Base-by-base conservation (phyloP, 73 alveolate genomes). In the Paramecium caudatum region DNA sequence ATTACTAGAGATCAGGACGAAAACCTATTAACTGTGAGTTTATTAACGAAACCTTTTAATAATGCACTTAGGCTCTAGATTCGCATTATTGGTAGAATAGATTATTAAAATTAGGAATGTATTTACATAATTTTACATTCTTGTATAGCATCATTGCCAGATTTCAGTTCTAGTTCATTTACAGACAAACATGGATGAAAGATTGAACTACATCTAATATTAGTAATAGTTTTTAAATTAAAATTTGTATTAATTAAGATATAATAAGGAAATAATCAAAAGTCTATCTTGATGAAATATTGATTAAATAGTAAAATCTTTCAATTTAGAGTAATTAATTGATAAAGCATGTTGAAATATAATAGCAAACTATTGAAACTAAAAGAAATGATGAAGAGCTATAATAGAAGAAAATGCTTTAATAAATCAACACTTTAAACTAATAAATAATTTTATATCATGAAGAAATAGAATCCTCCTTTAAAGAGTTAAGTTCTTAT, bases 1-100 rank as follows among this genome's bases (percentile, higher is more conserved):
- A 55, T 55, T 55, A 55, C 30, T 9, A 55, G 7, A 55, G 80
- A 55, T 55, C 80, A 27, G 80, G 80, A 3, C 23, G 80, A 55
- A 55, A 55, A 21, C 23, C 80, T 0, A 27, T 55, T 23, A 43
- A 55, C 30, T 55, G 80, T 23, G n/a, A 55, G 23, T 55, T 27
- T 8, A 43, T 27, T 9, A 27, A 27, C 46, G 10, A 55, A 27
- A 43, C 23, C 30, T 55, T 55, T 2, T 25, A 55, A 21, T 55
- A 5, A 27, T 55, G 80, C 23, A 55, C 80, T 27, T 27, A 7
- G 30, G 1, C 23, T 27, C 30, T 55, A 21, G 80, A 55, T 55
- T 5, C 80, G 30, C 23, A 55, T 21, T 55, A 55, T 55, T 55
- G 80, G 80, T 55, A 55, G 30, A 27, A 3, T 55, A 2, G 23